A percentile compares a stretch with the other conserved stretches of the same genome.
These are phyloP conservation scores for Mariannaea sp. DNA, from an alignment of 2,329 filamentous ascomycete species.

Conservation along the genomic window DNA sequence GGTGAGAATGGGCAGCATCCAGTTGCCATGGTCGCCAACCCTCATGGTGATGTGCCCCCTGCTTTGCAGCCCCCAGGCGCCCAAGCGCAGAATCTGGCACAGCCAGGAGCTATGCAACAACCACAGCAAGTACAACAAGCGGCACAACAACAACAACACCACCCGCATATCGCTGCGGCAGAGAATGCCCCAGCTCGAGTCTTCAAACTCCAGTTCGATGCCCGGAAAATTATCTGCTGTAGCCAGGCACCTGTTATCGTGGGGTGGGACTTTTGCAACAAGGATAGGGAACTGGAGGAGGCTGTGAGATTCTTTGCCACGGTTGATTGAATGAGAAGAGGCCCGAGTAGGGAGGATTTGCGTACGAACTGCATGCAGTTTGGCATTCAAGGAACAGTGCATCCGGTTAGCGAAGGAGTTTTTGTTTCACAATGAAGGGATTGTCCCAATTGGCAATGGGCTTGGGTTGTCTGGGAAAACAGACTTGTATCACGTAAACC, in stretches of 20 bases:
- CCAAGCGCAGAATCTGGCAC: constrained; percentile 19
- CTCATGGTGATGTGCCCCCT: constrained; percentile 31
- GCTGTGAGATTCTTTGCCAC: constrained; percentile 77
- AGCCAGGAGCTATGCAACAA: constrained; percentile 6
- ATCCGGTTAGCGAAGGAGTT: constrained; percentile 20
- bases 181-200: constrained; percentile 66
- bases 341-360: too few species aligned
- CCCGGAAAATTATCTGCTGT: constrained; percentile 90
- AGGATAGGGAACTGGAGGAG: constrained; percentile 78
- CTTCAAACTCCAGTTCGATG: constrained; percentile 97
- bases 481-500: constrained; percentile 21
- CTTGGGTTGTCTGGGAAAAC: constrained; percentile 8
- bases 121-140: constrained; percentile 4
- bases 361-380: neutral
- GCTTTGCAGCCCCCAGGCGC: constrained; percentile 17
- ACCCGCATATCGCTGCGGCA: constrained; percentile 52
- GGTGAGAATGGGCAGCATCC: constrained; percentile 4
- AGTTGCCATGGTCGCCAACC: constrained; percentile 17
- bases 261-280: constrained; percentile 96
- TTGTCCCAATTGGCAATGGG: constrained; percentile 7
- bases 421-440: constrained; percentile 1
- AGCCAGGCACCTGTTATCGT: constrained; percentile 91
- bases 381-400: neutral
- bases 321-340: constrained; percentile 53
- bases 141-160: constrained; percentile 33